A percentile compares a stretch with the other conserved stretches of the same genome.
Evolutionary conservation across 108 stramenopile species (phyloP).

Genomic region (Nannochloropsis salina): DNA sequence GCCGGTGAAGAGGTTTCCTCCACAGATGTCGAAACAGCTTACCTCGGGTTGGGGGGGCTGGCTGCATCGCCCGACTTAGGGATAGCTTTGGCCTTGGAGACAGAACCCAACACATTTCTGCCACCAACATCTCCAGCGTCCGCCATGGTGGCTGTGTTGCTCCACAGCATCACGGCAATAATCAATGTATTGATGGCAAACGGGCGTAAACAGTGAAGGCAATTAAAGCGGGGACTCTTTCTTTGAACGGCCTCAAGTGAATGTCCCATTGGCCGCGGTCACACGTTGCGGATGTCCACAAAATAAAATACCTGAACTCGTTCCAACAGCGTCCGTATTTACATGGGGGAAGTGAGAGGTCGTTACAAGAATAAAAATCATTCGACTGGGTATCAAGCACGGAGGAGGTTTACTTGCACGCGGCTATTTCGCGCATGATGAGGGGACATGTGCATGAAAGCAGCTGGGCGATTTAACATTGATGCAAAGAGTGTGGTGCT

Average conservation of each 20-base stretch:
- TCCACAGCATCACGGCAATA: neutral
- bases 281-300: no score
- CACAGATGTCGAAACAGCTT: neutral
- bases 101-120: neutral
- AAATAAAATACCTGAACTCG: no score
- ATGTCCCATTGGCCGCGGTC: neutral
- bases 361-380: no score
- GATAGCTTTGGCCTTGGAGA: constrained; percentile 19
- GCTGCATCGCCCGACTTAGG: neutral
- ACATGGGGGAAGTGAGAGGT: no score
- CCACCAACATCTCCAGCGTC: neutral
- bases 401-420: no score
- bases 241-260: constrained; percentile 10
- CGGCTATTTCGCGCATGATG: no score
- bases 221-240: neutral
- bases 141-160: neutral
- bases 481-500: no score
- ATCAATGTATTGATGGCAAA: neutral
- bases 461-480: no score
- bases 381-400: no score
- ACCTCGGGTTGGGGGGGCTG: neutral
- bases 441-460: no score
- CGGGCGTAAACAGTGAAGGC: neutral
- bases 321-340: no score
- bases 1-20: neutral